Evolutionary conservation across 2,329 filamentous ascomycete genomes (phyloP), one percentile per base, ranked within the genome.

Genomic region (Pseudogymnoascus sp.): DNA sequence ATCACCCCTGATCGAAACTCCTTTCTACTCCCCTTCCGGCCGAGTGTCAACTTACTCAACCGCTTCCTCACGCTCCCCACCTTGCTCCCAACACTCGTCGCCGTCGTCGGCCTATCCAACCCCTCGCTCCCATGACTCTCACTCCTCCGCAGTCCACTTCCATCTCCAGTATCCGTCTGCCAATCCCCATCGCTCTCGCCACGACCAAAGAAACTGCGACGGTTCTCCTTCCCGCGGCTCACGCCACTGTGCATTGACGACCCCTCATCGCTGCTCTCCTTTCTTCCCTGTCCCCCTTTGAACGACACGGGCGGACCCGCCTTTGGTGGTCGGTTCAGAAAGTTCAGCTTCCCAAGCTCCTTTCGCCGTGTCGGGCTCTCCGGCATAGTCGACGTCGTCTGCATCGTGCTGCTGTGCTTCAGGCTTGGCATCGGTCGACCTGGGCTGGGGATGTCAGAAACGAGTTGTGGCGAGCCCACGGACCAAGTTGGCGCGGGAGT

Each of bases 401-500:
- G 41, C 60, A 12, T 71, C 68, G n/a, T 64, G 61, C 6, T 64
- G 62, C 20, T 63, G 66, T 6, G 70, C 67, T 12, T 74, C 69
- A 65, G 28, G 43, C 61, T 38, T 59, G 39, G 66, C 68, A 47
- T 62, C 63, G 53, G 64, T 68, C 9, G 47, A 58, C 38, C 33
- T 59, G 30, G 37, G 62, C 38, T 60, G 39, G 53, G 58, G 59
- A 36, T 20, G 60, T 58, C 15, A 41, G 53, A 30, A 7, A 15
- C 35, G 61, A 60, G 43, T 50, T 64, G 20, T 60, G 63, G 37
- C 60, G 63, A 37, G 62, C 66, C 50, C 35, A 70, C 63, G 14
- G 64, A 60, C 69, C 69, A 72, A 20, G 76, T 74, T 59, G 73
- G 72, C n/a, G 74, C 70, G 3, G 71, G 66, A 4, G 68, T 72